Evolutionary conservation across 257 asterid genomes (phyloP), one percentile per base, ranked within the genome.

Genomic region (Solanum neorickii): DNA sequence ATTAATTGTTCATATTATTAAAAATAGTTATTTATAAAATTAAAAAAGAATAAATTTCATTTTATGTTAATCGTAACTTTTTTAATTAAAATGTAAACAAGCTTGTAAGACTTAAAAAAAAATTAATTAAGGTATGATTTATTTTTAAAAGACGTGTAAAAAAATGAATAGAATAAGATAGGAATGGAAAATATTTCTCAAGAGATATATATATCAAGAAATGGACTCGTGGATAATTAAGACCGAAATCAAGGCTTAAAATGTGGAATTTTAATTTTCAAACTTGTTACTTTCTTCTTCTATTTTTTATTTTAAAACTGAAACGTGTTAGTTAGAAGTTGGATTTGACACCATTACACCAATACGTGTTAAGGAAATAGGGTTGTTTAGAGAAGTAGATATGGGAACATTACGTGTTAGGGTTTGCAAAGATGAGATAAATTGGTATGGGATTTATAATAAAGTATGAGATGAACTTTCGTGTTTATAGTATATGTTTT

Each of bases 211-310:
- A 39, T 7, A 23, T 12, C 9, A 14, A n/a, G 7, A 42, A 42
- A 42, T 76, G 60, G 60, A 76, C 60, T n/a, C 60, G 60, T n/a
- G 25, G 62, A 42, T 29, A 77, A 77, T 44, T 77, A 77, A 77
- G 76, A 16, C 62, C 65, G 84, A 44, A 49, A 44, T 42, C n/a
- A 12, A 44, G 39, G 62, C 62, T 49, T 20, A 42, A 44, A 15
- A 62, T 8, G 83, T 25, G 35, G 62, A 41, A 65, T 65, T 65
- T 35, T 35, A 1, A 35, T 73, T 73, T 27, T 27, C 27, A 6
- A 68, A 68, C 74, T 27, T n/a, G 6, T 12, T 65, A 12, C 31
- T 65, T n/a, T 65, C 9, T 65, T 65, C 72, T 65, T 65, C 72
- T 5, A 11, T 62, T 62, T n/a, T 62, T n/a, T 62, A 9, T 65